Conservation (phyloP, 1,139 yeast genomes). For the Candida smagusa region DNA sequence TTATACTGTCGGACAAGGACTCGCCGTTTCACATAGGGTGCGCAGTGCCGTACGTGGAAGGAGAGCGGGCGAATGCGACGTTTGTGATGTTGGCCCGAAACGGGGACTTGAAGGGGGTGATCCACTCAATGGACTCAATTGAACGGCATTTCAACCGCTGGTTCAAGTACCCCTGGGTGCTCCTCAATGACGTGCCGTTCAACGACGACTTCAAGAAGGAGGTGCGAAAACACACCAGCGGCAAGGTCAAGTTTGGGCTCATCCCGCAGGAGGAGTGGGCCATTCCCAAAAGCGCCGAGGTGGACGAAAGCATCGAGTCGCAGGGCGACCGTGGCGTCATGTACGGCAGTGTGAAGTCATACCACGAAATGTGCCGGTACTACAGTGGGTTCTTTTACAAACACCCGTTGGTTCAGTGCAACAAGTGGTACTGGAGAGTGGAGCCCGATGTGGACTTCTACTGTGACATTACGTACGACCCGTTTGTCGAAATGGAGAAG, state of each 20-base stretch:
- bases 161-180: constrained; percentile 87
- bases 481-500: constrained; percentile 75
- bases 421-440: constrained; percentile 93
- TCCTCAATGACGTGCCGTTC: constrained; percentile 76
- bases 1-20: constrained; percentile 31
- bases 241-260: constrained; percentile 64
- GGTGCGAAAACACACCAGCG: constrained; percentile 48
- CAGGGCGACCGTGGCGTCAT: constrained; percentile 81
- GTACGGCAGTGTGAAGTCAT: constrained; percentile 77
- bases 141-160: constrained; percentile 89
- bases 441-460: constrained; percentile 88
- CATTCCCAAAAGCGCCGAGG: constrained; percentile 30
- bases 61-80: constrained; percentile 64
- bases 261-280: constrained; percentile 71
- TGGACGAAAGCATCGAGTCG: constrained; percentile 52
- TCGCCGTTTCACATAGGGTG: constrained; percentile 55
- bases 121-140: constrained; percentile 63
- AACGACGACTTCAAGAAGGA: constrained; percentile 55
- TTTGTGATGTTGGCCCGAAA: constrained; percentile 79
- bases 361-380: constrained; percentile 71
- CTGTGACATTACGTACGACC: constrained; percentile 90
- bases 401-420: constrained; percentile 63
- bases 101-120: constrained; percentile 65
- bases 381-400: constrained; percentile 76
- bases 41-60: constrained; percentile 29